Evolutionary conservation across 345 rosid species (phyloP).

Genomic region (Zanthoxylum bungeanum): DNA sequence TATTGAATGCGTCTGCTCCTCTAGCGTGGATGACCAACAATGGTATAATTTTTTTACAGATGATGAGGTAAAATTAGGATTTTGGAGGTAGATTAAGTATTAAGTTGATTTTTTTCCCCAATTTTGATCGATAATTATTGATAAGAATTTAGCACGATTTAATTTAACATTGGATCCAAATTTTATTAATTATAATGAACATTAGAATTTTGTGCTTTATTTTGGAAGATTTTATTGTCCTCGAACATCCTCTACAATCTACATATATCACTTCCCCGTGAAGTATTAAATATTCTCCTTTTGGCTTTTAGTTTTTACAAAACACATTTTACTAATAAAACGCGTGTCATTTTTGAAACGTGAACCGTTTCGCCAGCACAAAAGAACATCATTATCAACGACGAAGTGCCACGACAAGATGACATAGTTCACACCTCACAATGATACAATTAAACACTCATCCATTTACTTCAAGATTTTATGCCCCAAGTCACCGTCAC

Average conservation of each 20-base stretch:
- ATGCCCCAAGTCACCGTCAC: background rate
- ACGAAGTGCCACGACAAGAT: background rate
- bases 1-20: background rate
- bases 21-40: background rate
- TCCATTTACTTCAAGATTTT: background rate
- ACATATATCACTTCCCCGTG: background rate
- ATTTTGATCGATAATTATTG: too few species aligned
- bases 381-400: background rate
- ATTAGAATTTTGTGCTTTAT: too few species aligned
- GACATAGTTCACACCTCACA: background rate
- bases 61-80: background rate
- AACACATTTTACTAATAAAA: too few species aligned
- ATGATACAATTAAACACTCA: background rate
- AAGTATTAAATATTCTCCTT: background rate
- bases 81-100: too few species aligned
- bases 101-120: too few species aligned
- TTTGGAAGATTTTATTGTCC: background rate
- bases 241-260: background rate
- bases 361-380: background rate
- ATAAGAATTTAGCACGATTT: too few species aligned
- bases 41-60: background rate
- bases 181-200: too few species aligned
- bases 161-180: too few species aligned
- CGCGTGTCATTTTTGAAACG: background rate
- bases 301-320: background rate